These are phyloP conservation scores for Globisporangium solare DNA, from an alignment of 352 stramenopile species.

Conservation along the genomic window DNA sequence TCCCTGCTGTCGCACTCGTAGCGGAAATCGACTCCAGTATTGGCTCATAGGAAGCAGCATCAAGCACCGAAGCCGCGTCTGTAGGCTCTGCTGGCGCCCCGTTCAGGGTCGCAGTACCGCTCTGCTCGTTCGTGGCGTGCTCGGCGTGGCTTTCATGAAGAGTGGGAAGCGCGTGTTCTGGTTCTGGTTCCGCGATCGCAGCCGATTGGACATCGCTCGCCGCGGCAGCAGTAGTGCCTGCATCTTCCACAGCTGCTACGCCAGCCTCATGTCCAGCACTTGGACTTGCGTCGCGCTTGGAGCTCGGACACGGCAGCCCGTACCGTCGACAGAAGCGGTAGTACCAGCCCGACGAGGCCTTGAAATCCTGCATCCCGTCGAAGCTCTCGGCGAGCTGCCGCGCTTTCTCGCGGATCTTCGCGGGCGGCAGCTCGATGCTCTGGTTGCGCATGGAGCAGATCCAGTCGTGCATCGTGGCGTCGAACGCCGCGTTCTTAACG, in stretches of 20 bases:
- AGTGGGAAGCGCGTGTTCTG: too few relatives aligned
- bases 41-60: background rate
- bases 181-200: too few relatives aligned
- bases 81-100: too few relatives aligned
- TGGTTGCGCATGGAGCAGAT: slow-evolving; percentile 17
- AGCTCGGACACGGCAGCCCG: slow-evolving; percentile 19
- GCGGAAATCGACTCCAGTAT: background rate
- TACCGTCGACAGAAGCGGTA: slow-evolving; percentile 48
- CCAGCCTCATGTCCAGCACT: background rate
- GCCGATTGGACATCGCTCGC: too few relatives aligned
- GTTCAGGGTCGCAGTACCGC: too few relatives aligned
- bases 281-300: background rate
- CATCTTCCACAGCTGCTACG: too few relatives aligned
- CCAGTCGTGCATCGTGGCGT: slow-evolving; percentile 38
- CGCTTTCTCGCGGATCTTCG: slow-evolving; percentile 31
- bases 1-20: slow-evolving; percentile 2
- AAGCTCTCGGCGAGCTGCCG: slow-evolving; percentile 23
- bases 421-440: slow-evolving; percentile 18
- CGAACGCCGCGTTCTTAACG: slow-evolving; percentile 36
- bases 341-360: slow-evolving; percentile 52
- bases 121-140: too few relatives aligned
- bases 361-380: slow-evolving; percentile 41
- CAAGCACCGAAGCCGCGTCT: too few relatives aligned
- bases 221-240: too few relatives aligned
- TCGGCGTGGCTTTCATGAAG: too few relatives aligned